Evolutionary conservation across 2,329 filamentous ascomycete species (phyloP), one percentile per base, ranked within the genome.

Genomic region (Aureobasidium uvarum): DNA sequence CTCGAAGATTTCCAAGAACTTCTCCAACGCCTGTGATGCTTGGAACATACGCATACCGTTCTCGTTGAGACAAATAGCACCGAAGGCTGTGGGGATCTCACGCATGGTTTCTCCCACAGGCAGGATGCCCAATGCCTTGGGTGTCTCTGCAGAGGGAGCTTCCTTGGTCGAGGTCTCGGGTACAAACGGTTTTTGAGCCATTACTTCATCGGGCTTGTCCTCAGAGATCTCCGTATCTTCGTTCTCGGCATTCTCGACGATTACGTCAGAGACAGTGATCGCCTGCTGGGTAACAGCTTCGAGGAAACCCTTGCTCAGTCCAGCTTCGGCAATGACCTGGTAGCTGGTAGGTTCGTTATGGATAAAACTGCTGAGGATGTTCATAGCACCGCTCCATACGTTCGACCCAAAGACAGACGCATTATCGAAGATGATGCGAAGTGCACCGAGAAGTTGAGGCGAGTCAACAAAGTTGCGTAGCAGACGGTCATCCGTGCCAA

Each of bases 271-370:
- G 8, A 66, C 65, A 16, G 58, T 62, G 36, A 81, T 70, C 39
- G 74, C 70, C 67, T 75, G 76, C 43, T 78, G 75, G 58, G 84
- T 96, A 63, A 98, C 85, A 3, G 93, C 87, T 75, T 94, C 89
- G 16, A 99, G 82, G 66, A 97, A 89, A 60, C 88, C 91, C 74
- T 89, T 89, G 72, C 95, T 93, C 71, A 99, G 84, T 25, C 92
- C 92, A 59, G 95, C 94, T 78, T 99, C 95, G 16, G 91, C 92
- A 69, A 99, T 95, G 28, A 96, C 92, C 33, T 92, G 89, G 75
- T 96, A 99, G 76, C 95, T 99, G 0, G 95, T 99, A 0, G 95
- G 95, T 73, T 99, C 95, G 74, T 98, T 97, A 78, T 99, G 96
- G 72, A 99, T 96, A 77, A 99, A 99, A 71, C 92, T 94, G 73